These are phyloP conservation scores for Pleurotus tuber-regium DNA, from an alignment of 768 basidiomycete genomes.

Conservation along the genomic window DNA sequence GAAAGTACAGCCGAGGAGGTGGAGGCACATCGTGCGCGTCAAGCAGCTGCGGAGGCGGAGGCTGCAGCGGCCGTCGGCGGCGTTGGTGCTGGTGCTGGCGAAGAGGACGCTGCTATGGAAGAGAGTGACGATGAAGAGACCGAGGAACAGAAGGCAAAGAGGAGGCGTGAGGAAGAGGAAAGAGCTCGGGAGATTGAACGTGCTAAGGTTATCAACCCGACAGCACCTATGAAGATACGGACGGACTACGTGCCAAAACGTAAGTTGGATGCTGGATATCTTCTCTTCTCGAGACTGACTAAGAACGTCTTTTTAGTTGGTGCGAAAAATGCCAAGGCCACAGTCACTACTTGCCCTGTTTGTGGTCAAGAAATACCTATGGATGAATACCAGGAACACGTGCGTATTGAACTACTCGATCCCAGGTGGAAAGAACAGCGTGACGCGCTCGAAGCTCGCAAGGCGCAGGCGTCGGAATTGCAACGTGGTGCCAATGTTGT, in stretches of 20 bases:
- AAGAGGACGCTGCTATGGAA: slow-evolving; percentile 76
- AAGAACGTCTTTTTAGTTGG: slow-evolving; percentile 48
- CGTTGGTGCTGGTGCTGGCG: slow-evolving; percentile 45
- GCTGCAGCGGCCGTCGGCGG: slow-evolving; percentile 77
- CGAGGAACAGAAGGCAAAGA: slow-evolving; percentile 53
- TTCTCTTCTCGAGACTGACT: slow-evolving; percentile 8
- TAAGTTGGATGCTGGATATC: slow-evolving; percentile 36
- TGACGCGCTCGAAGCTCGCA: slow-evolving; percentile 82
- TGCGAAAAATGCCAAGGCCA: slow-evolving; percentile 58
- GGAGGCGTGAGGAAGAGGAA: slow-evolving; percentile 65
- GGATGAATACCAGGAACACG: slow-evolving; percentile 95
- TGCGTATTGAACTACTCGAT: slow-evolving; percentile 97
- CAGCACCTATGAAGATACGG: slow-evolving; percentile 88
- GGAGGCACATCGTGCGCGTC: slow-evolving; percentile 75
- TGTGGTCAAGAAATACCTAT: slow-evolving; percentile 97
- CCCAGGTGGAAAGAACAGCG: slow-evolving; percentile 98
- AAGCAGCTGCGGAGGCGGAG: slow-evolving; percentile 84
- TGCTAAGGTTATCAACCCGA: slow-evolving; percentile 68
- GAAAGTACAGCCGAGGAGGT: slow-evolving; percentile 89
- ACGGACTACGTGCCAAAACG: slow-evolving; percentile 95
- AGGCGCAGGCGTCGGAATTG: slow-evolving; percentile 84
- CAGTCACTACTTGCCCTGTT: slow-evolving; percentile 86
- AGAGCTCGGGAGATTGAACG: slow-evolving; percentile 68
- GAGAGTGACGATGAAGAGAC: slow-evolving; percentile 83
- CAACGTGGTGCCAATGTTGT: slow-evolving; percentile 93